Evolutionary conservation across 768 basidiomycete genomes (phyloP).

Genomic region (Mycena latifolia): DNA sequence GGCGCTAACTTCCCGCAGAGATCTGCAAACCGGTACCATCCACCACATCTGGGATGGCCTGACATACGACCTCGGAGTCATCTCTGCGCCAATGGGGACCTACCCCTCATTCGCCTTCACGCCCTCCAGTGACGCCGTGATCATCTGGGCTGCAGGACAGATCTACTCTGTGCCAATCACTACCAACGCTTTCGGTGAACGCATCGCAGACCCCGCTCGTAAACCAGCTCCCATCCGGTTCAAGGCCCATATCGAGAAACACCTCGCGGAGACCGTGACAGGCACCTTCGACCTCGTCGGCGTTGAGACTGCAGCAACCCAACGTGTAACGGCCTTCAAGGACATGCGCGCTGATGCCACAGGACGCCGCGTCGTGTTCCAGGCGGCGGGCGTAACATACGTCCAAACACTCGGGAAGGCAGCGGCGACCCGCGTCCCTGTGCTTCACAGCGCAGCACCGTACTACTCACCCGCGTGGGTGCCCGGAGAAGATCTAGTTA

Average conservation of each 20-base stretch:
- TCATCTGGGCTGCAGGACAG: conserved; percentile 83
- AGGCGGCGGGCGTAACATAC: conserved; percentile 74
- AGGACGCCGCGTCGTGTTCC: conserved; percentile 69
- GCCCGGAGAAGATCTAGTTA: conserved; percentile 59
- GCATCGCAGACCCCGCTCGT: conserved; percentile 49
- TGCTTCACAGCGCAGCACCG: conserved; percentile 57
- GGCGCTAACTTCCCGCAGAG: conserved; percentile 52
- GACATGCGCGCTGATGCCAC: conserved; percentile 68
- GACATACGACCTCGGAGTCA: conserved; percentile 71
- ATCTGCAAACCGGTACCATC: conserved; percentile 74
- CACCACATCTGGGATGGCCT: conserved; percentile 77
- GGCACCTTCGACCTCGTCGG: conserved; percentile 63
- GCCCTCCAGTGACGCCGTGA: conserved; percentile 66
- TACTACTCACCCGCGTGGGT: conserved; percentile 82
- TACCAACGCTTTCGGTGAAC: conserved; percentile 66
- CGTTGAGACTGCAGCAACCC: conserved; percentile 65
- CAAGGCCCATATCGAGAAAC: conserved; percentile 72
- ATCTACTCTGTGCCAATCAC: conserved; percentile 73
- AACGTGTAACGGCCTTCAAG: conserved; percentile 72
- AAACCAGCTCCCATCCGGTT: conserved; percentile 66
- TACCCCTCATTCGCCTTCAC: conserved; percentile 83
- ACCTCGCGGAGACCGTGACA: conserved; percentile 70
- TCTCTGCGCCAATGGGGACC: conserved; percentile 84
- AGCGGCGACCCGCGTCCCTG: conserved; percentile 56
- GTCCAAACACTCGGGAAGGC: conserved; percentile 57